Evolutionary conservation across 768 basidiomycete genomes (phyloP).

Genomic region (Pleurotus tuoliensis): DNA sequence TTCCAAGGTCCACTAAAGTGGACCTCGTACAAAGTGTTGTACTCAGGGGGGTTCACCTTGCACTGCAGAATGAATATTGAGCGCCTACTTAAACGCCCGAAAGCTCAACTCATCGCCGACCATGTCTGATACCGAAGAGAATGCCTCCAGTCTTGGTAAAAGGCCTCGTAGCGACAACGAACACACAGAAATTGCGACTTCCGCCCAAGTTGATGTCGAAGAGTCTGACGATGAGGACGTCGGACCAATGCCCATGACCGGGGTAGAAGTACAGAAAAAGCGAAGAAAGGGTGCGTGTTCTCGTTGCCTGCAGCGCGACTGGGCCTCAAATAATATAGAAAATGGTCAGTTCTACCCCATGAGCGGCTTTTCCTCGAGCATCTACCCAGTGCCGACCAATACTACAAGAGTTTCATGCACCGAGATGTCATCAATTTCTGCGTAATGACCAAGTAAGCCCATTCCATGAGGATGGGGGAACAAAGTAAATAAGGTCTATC

Average conservation of each 20-base stretch:
- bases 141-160: neutral
- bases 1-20: no score
- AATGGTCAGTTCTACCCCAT: conserved; percentile 76
- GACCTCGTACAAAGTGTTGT: no score
- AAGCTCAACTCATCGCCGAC: no score
- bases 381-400: conserved; percentile 88
- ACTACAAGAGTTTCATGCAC: conserved; percentile 99
- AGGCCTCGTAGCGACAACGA: neutral
- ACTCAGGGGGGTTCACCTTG: no score
- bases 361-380: conserved; percentile 92
- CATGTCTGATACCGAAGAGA: neutral
- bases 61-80: no score
- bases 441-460: conserved; percentile 77
- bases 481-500: neutral
- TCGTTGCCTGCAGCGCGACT: conserved; percentile 11
- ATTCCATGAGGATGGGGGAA: neutral
- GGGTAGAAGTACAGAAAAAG: conserved; percentile 53
- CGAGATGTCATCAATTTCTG: conserved; percentile 87
- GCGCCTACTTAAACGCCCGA: no score
- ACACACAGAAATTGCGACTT: neutral
- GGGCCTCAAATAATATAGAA: conserved; percentile 30
- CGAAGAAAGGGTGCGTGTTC: conserved; percentile 71
- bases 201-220: conserved; percentile 16
- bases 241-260: conserved; percentile 79
- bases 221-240: conserved; percentile 69